Conservation (phyloP, 441 rosid species). For the Corymbia calophylla region DNA sequence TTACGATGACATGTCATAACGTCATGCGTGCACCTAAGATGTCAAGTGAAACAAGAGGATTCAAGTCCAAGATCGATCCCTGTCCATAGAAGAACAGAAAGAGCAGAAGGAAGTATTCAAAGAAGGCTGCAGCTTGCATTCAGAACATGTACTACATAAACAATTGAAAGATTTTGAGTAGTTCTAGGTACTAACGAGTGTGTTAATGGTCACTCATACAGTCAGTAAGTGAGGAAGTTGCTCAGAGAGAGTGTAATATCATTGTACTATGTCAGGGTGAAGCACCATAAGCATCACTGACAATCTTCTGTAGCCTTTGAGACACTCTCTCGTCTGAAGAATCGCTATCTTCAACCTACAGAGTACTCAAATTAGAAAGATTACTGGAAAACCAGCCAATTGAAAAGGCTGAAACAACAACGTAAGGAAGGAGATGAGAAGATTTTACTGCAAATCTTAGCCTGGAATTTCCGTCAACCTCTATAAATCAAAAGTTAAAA, state of each 20-base stretch:
- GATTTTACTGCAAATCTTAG: background rate
- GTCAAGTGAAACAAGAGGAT: background rate
- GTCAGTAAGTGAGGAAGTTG: background rate
- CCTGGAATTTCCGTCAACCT: background rate
- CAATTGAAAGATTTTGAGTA: background rate
- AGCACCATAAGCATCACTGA: background rate
- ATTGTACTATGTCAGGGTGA: background rate
- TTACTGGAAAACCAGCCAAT: background rate
- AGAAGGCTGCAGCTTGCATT: background rate
- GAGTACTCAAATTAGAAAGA: background rate
- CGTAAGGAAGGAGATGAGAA: background rate
- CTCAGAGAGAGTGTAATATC: background rate
- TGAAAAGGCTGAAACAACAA: background rate
- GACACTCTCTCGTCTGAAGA: background rate
- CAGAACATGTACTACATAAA: background rate
- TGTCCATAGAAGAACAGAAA: background rate
- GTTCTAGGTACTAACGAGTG: background rate
- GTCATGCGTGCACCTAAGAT: background rate
- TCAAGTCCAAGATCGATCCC: background rate
- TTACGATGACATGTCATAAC: background rate
- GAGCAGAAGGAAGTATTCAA: background rate
- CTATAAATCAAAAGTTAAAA: background rate
- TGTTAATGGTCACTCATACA: background rate
- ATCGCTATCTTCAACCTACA: background rate
- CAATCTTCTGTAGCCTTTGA: background rate